phyloP scores from a whole-genome alignment of 768 basidiomycete genomes.

The Tricholoma bakamatsutake region DNA sequence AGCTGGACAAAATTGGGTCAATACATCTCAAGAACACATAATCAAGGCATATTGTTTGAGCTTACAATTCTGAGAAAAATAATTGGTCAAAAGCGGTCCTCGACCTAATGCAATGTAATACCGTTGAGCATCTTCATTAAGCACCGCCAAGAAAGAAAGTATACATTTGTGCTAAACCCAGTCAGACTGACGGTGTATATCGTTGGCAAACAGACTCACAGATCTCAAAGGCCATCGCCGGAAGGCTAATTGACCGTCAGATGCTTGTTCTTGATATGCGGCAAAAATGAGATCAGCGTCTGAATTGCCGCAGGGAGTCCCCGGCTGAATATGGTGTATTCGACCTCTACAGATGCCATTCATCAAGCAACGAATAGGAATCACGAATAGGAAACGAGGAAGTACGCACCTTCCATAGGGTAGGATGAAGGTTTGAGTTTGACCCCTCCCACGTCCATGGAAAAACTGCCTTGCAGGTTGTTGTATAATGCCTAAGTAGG shows the following conservation, averaged over 20 bases:
- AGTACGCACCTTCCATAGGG: conserved; percentile 38
- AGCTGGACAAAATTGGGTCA: conserved; percentile 33
- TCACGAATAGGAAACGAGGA: background rate
- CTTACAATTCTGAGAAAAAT: conserved; percentile 83
- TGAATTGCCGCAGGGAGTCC: conserved; percentile 27
- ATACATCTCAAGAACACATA: background rate
- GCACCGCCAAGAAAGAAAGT: background rate
- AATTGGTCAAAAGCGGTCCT: conserved; percentile 67
- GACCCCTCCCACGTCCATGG: conserved; percentile 17
- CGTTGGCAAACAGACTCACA: conserved; percentile 32
- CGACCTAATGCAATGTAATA: conserved; percentile 40
- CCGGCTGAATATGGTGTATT: conserved; percentile 52
- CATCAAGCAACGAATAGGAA: background rate
- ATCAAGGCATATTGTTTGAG: conserved; percentile 3
- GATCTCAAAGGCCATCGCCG: conserved; percentile 66
- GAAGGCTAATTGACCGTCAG: conserved; percentile 49
- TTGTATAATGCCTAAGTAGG: conserved; percentile 25
- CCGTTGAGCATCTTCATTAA: background rate
- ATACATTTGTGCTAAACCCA: conserved; percentile 63
- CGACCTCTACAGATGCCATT: conserved; percentile 39
- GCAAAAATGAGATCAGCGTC: conserved; percentile 58
- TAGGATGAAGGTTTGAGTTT: conserved; percentile 42
- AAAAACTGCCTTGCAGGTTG: conserved; percentile 17
- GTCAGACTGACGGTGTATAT: background rate
- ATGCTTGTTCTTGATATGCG: conserved; percentile 64